Evolutionary conservation across 1,284 basidiomycete genomes (phyloP).

Genomic region (Melampsora americana): DNA sequence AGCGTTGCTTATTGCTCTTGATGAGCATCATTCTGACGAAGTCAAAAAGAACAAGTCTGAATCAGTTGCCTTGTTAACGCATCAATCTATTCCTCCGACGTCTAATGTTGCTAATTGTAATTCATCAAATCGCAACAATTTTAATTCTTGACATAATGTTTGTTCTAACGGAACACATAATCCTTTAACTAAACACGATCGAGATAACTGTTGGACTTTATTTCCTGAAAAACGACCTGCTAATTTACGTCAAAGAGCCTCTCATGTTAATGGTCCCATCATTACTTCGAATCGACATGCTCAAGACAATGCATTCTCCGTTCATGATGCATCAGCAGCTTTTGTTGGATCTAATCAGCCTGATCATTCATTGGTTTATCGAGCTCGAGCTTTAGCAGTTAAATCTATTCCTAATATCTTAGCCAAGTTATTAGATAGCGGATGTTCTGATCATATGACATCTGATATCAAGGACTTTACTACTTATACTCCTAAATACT

Average conservation of each 20-base stretch:
- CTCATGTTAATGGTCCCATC: background rate
- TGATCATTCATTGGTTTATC: too few species aligned
- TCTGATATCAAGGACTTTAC: too few species aligned
- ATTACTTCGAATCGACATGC: background rate
- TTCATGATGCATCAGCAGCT: background rate
- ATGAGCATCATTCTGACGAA: background rate
- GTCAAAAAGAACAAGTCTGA: background rate
- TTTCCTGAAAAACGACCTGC: background rate
- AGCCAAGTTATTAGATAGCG: too few species aligned
- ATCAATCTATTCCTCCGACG: too few species aligned
- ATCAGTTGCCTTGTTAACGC: background rate
- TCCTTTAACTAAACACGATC: background rate
- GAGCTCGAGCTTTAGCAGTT: too few species aligned
- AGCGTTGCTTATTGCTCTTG: background rate
- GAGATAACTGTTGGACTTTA: background rate
- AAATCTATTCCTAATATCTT: too few species aligned
- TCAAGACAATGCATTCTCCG: background rate
- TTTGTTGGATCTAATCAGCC: too few species aligned
- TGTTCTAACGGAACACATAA: background rate
- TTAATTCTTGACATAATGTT: too few species aligned
- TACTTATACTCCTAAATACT: too few species aligned
- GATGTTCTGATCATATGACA: too few species aligned
- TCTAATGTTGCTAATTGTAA: background rate
- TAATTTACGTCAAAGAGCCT: background rate
- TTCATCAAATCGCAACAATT: background rate